phyloP scores from a whole-genome alignment of 768 basidiomycete species.

The Phanerodontia chrysosporium region DNA sequence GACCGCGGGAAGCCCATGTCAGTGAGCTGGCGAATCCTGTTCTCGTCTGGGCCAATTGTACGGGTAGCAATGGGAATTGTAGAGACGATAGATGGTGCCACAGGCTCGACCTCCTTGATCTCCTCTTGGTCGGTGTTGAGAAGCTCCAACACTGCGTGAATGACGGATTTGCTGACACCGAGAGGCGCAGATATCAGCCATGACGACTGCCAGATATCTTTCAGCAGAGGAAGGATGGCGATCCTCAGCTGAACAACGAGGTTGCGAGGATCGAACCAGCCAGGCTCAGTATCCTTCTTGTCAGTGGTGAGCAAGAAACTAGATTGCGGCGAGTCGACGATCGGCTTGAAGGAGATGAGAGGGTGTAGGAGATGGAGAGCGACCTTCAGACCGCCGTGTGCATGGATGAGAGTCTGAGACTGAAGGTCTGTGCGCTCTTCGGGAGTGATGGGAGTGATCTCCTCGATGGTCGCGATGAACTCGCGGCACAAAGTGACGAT shows the following conservation, averaged over 20 bases:
- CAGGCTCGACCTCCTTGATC: constrained; percentile 36
- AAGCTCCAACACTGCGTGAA: constrained; percentile 76
- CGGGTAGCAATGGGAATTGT: constrained; percentile 27
- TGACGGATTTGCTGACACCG: constrained; percentile 68
- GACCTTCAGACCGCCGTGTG: constrained; percentile 78
- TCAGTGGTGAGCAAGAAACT: constrained; percentile 65
- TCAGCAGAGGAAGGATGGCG: constrained; percentile 61
- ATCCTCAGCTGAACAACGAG: constrained; percentile 81
- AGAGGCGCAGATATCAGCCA: constrained; percentile 81
- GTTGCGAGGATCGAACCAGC: constrained; percentile 82
- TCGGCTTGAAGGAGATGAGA: constrained; percentile 71
- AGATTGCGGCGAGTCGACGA: constrained; percentile 87
- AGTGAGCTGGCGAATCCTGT: constrained; percentile 72
- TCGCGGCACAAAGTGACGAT: constrained; percentile 53
- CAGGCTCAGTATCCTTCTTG: constrained; percentile 71
- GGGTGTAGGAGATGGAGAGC: constrained; percentile 72
- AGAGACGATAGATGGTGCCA: constrained; percentile 25
- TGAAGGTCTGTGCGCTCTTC: constrained; percentile 56
- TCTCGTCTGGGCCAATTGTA: constrained; percentile 60
- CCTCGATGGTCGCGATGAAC: constrained; percentile 56
- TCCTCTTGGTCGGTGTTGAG: constrained; percentile 82
- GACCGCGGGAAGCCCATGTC: constrained; percentile 98
- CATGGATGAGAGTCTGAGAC: constrained; percentile 67
- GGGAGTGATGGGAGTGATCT: constrained; percentile 41
- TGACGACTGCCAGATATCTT: constrained; percentile 71